Evolutionary conservation across 1,139 yeast genomes (phyloP).

Genomic region (Candida anutae): DNA sequence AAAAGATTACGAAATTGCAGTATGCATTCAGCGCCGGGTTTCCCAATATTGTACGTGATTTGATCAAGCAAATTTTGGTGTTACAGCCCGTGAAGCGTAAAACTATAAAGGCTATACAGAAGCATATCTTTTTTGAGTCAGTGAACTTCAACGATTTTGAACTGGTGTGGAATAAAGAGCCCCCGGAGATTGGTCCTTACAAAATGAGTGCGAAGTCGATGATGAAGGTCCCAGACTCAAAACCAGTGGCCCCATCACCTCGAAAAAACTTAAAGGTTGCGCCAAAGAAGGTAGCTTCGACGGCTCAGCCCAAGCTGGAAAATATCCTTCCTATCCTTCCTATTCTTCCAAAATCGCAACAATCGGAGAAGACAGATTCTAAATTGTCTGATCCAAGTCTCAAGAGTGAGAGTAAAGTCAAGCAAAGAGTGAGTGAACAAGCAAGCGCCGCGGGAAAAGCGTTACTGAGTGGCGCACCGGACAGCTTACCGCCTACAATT

Average conservation of each 20-base stretch:
- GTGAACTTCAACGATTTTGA: constrained; percentile 59
- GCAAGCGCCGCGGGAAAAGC: neutral
- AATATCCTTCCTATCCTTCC: neutral
- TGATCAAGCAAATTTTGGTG: constrained; percentile 37
- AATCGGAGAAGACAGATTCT: no score
- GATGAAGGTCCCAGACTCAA: constrained; percentile 45
- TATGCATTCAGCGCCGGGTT: constrained; percentile 56
- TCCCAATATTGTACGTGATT: constrained; percentile 40
- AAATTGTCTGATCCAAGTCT: no score
- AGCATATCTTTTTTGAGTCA: constrained; percentile 64
- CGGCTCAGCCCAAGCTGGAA: neutral
- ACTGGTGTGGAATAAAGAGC: constrained; percentile 59
- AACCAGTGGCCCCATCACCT: neutral
- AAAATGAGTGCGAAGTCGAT: constrained; percentile 48
- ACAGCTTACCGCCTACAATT: no score
- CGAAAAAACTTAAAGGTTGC: neutral
- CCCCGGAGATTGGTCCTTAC: constrained; percentile 73
- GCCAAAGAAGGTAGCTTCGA: neutral
- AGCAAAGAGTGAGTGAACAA: neutral
- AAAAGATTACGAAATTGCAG: constrained; percentile 55
- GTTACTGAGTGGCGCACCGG: neutral
- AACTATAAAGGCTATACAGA: constrained; percentile 28
- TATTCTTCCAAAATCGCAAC: no score
- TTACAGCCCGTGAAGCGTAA: constrained; percentile 38
- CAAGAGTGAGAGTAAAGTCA: neutral